Percentiles rank a stretch among this genome's conserved stretches.
These are phyloP conservation scores for Lobulomyces angularis DNA, from an alignment of 192 early-diverging fungal genomes.

Conservation along the genomic window DNA sequence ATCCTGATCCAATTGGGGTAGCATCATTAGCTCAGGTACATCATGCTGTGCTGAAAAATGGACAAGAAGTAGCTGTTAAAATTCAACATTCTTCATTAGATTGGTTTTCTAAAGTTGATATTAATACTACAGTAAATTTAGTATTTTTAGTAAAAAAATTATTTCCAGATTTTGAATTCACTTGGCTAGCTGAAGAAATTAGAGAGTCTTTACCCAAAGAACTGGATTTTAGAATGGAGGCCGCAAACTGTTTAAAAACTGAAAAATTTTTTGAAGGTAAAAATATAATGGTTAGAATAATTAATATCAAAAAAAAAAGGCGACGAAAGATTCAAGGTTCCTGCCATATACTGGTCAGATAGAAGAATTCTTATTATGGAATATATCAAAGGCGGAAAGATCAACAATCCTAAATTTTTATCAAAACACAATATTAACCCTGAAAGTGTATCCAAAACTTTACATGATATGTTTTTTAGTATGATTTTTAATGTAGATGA, in stretches of 20 bases:
- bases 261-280: no score
- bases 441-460: constrained; percentile 57
- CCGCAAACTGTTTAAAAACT: no score
- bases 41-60: constrained; percentile 52
- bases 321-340: constrained; percentile 44
- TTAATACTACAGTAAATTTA: constrained; percentile 54
- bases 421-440: constrained; percentile 61
- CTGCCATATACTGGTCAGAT: constrained; percentile 64
- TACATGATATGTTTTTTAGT: constrained; percentile 90
- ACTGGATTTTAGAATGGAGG: constrained; percentile 74
- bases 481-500: no score
- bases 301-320: constrained; percentile 29
- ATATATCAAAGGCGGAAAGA: constrained; percentile 55
- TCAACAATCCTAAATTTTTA: constrained; percentile 66
- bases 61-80: constrained; percentile 81
- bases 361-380: constrained; percentile 81
- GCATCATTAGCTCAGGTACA: constrained; percentile 93
- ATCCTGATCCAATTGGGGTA: constrained; percentile 75
- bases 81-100: constrained; percentile 79
- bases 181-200: constrained; percentile 84
- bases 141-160: constrained; percentile 44
- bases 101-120: constrained; percentile 66
- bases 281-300: no score
- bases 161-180: constrained; percentile 86
- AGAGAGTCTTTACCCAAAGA: constrained; percentile 69